A percentile compares a stretch with the other conserved stretches of the same genome.
Conservation (phyloP, 805 yeast genomes). For the Hanseniaspora occidentalis region DNA sequence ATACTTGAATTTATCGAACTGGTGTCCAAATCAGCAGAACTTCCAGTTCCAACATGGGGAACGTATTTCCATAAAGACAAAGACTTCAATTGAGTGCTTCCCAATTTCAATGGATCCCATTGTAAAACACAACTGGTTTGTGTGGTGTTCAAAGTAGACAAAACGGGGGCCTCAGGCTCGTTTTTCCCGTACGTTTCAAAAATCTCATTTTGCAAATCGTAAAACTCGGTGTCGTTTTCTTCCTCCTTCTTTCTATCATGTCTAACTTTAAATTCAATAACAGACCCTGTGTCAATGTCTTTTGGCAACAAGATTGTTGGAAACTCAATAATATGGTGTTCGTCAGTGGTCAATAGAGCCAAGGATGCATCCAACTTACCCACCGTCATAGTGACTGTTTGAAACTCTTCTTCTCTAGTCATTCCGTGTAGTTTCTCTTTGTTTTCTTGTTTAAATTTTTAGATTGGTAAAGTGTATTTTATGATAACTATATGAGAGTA, state of each 20-base stretch:
- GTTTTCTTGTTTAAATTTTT: too few species aligned
- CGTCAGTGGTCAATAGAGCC: constrained; percentile 78
- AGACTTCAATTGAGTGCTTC: constrained; percentile 68
- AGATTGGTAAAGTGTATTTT: background rate
- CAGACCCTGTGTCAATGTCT: constrained; percentile 84
- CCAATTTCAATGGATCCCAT: constrained; percentile 82
- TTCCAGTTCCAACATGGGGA: too few species aligned
- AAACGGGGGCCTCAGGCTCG: constrained; percentile 58
- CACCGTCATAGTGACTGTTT: constrained; percentile 69
- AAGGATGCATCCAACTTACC: constrained; percentile 93
- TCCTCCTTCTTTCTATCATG: constrained; percentile 58
- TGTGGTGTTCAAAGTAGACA: constrained; percentile 65
- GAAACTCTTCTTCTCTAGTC: constrained; percentile 1
- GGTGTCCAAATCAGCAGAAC: constrained; percentile 25
- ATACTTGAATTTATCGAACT: background rate
- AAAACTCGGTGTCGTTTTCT: constrained; percentile 46
- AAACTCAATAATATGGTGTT: constrained; percentile 90
- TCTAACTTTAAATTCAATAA: constrained; percentile 74
- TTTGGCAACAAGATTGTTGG: constrained; percentile 91
- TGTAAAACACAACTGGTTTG: constrained; percentile 91
- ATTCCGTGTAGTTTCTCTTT: background rate
- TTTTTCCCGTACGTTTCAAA: constrained; percentile 57
- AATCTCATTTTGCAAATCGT: constrained; percentile 59
- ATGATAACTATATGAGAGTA: background rate
- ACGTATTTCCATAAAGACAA: constrained; percentile 55